These are phyloP conservation scores for Salix caprea DNA, from an alignment of 345 rosid genomes.

Conservation along the genomic window DNA sequence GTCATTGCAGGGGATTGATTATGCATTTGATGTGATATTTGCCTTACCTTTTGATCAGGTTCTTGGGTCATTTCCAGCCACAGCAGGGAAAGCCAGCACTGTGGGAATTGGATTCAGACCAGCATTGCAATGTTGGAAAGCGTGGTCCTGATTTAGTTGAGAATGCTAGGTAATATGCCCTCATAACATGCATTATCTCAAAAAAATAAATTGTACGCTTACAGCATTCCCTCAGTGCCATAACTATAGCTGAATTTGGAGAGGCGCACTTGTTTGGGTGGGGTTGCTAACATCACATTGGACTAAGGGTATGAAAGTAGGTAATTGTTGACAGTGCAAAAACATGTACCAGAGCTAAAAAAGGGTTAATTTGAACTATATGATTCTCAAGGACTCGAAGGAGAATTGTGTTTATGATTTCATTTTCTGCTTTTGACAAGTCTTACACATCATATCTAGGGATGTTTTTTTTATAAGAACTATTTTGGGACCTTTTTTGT, in stretches of 20 bases:
- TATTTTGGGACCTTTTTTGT: background rate
- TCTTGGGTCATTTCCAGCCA: conserved; percentile 95
- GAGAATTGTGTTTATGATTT: background rate
- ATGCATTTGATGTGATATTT: conserved; percentile 1
- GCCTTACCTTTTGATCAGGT: conserved; percentile 42
- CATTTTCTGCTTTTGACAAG: background rate
- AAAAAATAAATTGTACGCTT: background rate
- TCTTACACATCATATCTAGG: background rate
- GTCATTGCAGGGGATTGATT: background rate
- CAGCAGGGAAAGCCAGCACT: conserved; percentile 78
- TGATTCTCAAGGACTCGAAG: background rate
- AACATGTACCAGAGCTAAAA: background rate
- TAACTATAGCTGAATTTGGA: background rate
- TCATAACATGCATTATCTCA: background rate
- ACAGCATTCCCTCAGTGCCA: background rate
- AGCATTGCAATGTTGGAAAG: conserved; percentile 52
- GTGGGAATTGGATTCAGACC: conserved; percentile 87
- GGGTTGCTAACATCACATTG: background rate
- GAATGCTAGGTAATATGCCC: conserved; percentile 39
- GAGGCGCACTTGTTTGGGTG: background rate
- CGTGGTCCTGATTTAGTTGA: conserved; percentile 34
- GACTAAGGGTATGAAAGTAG: background rate
- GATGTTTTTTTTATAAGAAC: background rate
- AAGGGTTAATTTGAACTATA: background rate
- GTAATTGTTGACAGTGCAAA: background rate